phyloP scores from a whole-genome alignment of 1,139 yeast species.

The Yamadazyma songkhlaensis region DNA sequence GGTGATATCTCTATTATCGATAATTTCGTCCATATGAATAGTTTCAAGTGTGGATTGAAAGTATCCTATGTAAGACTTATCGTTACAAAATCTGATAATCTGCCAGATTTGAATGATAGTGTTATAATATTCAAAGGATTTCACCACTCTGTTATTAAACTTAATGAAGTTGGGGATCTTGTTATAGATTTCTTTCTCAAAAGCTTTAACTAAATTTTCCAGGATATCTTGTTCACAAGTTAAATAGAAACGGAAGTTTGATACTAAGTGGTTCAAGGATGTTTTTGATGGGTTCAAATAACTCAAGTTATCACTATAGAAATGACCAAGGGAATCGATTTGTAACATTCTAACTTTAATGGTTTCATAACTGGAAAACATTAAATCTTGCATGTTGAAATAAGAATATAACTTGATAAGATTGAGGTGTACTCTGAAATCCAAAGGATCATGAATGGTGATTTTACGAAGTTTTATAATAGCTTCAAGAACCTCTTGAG shows the following conservation, averaged over 20 bases:
- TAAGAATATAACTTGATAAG: conserved; percentile 58
- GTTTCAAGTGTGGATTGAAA: conserved; percentile 18
- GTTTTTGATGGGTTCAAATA: conserved; percentile 23
- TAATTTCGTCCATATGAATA: conserved; percentile 11
- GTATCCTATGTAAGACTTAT: conserved; percentile 28
- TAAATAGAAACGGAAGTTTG: conserved; percentile 45
- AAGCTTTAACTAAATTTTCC: conserved; percentile 46
- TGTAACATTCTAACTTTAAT: conserved; percentile 76
- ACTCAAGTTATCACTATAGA: conserved; percentile 43
- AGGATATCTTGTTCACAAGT: conserved; percentile 51
- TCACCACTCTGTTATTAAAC: conserved; percentile 40
- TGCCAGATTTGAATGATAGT: conserved; percentile 34
- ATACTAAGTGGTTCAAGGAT: conserved; percentile 25
- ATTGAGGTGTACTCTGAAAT: conserved; percentile 70
- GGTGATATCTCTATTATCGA: conserved; percentile 50
- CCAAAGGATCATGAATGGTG: conserved; percentile 52
- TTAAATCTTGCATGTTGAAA: conserved; percentile 49
- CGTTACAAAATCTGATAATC: conserved; percentile 33
- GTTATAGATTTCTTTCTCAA: conserved; percentile 52
- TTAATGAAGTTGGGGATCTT: conserved; percentile 62
- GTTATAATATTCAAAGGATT: conserved; percentile 37
- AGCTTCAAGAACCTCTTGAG: conserved; percentile 2
- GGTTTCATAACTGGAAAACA: conserved; percentile 48
- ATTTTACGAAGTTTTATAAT: conserved; percentile 48
- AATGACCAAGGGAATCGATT: conserved; percentile 65